Base-by-base conservation (phyloP, 2,329 filamentous ascomycete genomes). In the Pestalotiopsis sp. region DNA sequence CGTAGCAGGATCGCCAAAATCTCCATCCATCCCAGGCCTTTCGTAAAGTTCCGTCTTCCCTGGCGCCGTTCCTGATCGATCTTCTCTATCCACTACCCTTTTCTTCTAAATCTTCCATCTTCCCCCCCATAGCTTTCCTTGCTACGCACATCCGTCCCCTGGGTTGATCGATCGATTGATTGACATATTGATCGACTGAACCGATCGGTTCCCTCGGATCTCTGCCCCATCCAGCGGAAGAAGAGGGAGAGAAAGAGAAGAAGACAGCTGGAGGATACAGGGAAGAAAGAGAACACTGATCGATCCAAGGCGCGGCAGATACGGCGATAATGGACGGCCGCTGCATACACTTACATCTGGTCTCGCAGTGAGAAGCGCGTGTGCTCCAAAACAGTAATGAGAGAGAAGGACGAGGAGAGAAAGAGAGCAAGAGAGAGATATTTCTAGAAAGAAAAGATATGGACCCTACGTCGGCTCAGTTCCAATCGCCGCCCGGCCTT, bases 381-480 rank as follows among this genome's bases (percentile, higher is more conserved):
- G 59, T 36, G 31, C 31, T 36, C 31, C 31, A 36, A 36, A 36
- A 36, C 31, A 36, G 31, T 36, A 20, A 27, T 27, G 57, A 27
- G 27, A 36, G 23, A 27, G 14, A 27, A n/a, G 57, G 14, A 23
- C 38, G 3, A 65, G 63, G 31, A 36, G 31, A 36, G 31, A 36
- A 36, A 36, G 31, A 36, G 31, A 36, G 31, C 31, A 36, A 36
- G 31, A 36, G 7, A 36, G 31, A 36, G 31, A 36, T 9, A 9
- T 36, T 36, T 36, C 31, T 36, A 58, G 57, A 62, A 25, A 63
- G 49, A 49, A 27, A 56, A 66, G 66, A 69, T 45, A 70, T 70
- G 68, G 66, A 70, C 63, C 63, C 68, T 38, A 63, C 68, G 36
- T 58, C 68, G 57, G 68, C 68, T 25, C 57, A 66, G 31, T 69